Conservation (phyloP, 1,284 basidiomycete genomes). For the Ganoderma meredithae region DNA sequence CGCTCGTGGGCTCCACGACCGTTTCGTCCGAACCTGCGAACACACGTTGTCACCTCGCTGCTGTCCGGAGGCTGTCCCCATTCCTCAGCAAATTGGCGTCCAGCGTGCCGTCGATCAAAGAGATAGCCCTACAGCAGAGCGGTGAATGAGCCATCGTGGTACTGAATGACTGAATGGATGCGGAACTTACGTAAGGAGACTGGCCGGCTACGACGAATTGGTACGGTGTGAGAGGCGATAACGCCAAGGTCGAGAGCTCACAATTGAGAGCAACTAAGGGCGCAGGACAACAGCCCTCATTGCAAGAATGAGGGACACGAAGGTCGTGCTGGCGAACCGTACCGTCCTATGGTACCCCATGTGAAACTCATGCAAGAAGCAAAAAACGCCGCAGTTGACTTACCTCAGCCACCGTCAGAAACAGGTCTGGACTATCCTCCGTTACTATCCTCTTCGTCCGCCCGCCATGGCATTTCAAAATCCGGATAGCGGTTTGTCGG, state of each 20-base stretch:
- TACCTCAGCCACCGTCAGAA: slow-evolving; percentile 88
- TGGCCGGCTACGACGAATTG: slow-evolving; percentile 81
- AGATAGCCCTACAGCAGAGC: slow-evolving; percentile 72
- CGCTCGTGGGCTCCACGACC: slow-evolving; percentile 45
- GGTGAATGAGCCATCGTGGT: neutral
- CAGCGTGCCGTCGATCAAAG: slow-evolving; percentile 85
- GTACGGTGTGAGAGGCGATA: slow-evolving; percentile 76
- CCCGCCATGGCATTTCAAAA: slow-evolving; percentile 72
- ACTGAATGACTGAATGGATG: no score
- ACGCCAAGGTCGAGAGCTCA: slow-evolving; percentile 68
- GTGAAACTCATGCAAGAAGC: neutral
- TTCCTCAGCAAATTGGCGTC: slow-evolving; percentile 68
- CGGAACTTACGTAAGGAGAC: slow-evolving; percentile 64
- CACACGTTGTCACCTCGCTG: slow-evolving; percentile 75
- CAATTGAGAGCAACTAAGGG: slow-evolving; percentile 70
- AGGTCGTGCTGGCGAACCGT: slow-evolving; percentile 90
- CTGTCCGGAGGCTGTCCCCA: slow-evolving; percentile 71
- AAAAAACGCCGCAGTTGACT: neutral
- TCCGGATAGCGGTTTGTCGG: slow-evolving; percentile 55
- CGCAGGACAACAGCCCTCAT: slow-evolving; percentile 61
- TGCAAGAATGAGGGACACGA: slow-evolving; percentile 71
- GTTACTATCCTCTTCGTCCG: slow-evolving; percentile 85
- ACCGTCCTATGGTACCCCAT: slow-evolving; percentile 55
- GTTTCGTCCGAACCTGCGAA: slow-evolving; percentile 81
- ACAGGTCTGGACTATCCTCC: slow-evolving; percentile 84